Percentiles rank a stretch among this genome's conserved stretches.
These are phyloP conservation scores for Hansenula sp. DNA, from an alignment of 1,139 yeast species.

Conservation along the genomic window DNA sequence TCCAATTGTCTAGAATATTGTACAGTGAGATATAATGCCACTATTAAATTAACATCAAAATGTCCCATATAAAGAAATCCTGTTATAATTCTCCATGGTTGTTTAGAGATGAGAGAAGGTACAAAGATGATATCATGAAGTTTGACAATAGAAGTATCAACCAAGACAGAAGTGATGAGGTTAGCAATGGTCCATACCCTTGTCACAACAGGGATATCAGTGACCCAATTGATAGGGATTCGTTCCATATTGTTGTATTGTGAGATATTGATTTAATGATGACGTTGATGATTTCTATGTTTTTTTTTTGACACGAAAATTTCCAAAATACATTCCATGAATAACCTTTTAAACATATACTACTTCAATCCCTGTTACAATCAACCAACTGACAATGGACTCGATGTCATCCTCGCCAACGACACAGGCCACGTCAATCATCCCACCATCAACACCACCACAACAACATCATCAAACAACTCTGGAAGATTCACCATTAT, in stretches of 20 bases:
- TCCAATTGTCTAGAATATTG: constrained; percentile 16
- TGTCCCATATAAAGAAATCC: constrained; percentile 16
- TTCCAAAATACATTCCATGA: too few relatives aligned
- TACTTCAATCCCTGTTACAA: background rate
- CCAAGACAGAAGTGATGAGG: constrained; percentile 9
- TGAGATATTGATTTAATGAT: too few relatives aligned
- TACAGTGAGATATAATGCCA: constrained; percentile 7
- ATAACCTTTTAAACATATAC: too few relatives aligned
- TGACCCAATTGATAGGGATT: constrained; percentile 14
- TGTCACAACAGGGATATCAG: constrained; percentile 17
- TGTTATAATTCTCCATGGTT: constrained; percentile 20
- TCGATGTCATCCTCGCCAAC: background rate
- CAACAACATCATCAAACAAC: background rate
- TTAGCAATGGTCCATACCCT: constrained; percentile 14
- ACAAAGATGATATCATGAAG: constrained; percentile 9
- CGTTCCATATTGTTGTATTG: constrained; percentile 16
- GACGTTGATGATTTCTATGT: too few relatives aligned
- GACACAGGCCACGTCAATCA: background rate
- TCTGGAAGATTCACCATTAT: background rate
- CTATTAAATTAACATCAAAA: constrained; percentile 10
- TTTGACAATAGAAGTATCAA: constrained; percentile 7
- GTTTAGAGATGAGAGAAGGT: constrained; percentile 8
- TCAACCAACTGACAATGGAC: background rate
- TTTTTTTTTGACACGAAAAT: too few relatives aligned
- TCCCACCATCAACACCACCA: background rate